Conservation (phyloP, 2,329 filamentous ascomycete genomes). For the Pyrenochaeta sp. region DNA sequence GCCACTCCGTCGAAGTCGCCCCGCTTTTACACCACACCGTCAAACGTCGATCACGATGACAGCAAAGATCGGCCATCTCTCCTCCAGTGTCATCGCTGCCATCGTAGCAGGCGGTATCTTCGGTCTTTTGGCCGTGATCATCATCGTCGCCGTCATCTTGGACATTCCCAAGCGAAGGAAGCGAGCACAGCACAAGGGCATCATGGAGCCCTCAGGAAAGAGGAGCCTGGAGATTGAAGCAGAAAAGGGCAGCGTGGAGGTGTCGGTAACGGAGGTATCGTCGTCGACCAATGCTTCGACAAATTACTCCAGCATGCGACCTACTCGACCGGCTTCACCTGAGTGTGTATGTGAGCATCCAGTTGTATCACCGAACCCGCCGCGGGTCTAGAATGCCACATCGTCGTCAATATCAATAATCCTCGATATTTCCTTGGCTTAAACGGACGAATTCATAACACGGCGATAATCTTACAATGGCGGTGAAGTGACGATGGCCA, state of each 20-base stretch:
- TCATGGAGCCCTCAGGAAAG: constrained; percentile 12
- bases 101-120: constrained; percentile 17
- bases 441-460: background rate
- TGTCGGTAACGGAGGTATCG: constrained; percentile 7
- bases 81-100: constrained; percentile 16
- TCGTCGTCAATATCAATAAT: background rate
- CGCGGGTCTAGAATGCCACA: background rate
- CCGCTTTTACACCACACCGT: background rate
- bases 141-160: constrained; percentile 13
- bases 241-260: constrained; percentile 15
- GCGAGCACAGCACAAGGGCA: constrained; percentile 7
- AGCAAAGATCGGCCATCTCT: constrained; percentile 11
- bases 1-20: background rate
- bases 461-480: background rate
- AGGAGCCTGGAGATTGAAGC: constrained; percentile 10
- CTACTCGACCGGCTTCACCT: constrained; percentile 12
- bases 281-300: constrained; percentile 8
- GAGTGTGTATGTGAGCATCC: constrained; percentile 14
- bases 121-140: constrained; percentile 16
- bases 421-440: background rate
- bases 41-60: constrained; percentile 13
- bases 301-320: constrained; percentile 9
- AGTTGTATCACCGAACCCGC: constrained; percentile 2
- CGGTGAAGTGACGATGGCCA: background rate
- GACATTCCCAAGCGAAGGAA: constrained; percentile 21